Base-by-base conservation (phyloP, 345 rosid genomes). In the Gossypium mustelinum region DNA sequence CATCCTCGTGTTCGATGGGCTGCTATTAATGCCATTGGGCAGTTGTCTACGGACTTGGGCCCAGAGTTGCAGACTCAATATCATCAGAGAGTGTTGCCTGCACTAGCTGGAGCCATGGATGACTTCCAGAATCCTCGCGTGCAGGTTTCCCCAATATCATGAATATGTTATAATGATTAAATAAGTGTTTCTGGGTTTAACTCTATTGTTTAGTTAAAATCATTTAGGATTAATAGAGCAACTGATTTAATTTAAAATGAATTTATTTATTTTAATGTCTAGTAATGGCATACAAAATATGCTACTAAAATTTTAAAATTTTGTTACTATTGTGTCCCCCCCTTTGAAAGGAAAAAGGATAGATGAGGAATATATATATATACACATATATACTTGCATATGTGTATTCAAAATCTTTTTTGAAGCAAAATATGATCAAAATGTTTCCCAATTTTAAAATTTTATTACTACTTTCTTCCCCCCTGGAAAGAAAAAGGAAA, bases 1-100 rank as follows among this genome's bases (percentile, higher is more conserved):
- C 89, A 87, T 81, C 88, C 91, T 2, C 91, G 94, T 25, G 94
- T 85, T 34, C 86, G 87, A 54, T 89, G 94, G 94, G 94, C 94
- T 64, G 94, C 94, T 72, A 87, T 89, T 24, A 89, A 89, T 84
- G 91, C 94, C 22, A 82, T 89, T 59, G 94, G 94, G 24, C 94
- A 89, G 77, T 77, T 89, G 82, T 89, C 91, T 43, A 87, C 91
- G 1, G 94, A 89, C 77, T 82, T 89, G 79, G 94, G 94, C 70
- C 91, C 94, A 39, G 89, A 84, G n/a, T 81, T 89, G 83, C 94
- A 89, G 84, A 79, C 76, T 45, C 87, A 87, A 72, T 87, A 81
- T 79, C 87, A 89, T 70, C 88, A 83, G 10, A 81, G 82, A 39
- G 89, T 89, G 69, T 77, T 89, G 81, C 94, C 90, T 24, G 87